Conservation (phyloP, 805 yeast genomes). For the Metschnikowia kunwiensis region DNA sequence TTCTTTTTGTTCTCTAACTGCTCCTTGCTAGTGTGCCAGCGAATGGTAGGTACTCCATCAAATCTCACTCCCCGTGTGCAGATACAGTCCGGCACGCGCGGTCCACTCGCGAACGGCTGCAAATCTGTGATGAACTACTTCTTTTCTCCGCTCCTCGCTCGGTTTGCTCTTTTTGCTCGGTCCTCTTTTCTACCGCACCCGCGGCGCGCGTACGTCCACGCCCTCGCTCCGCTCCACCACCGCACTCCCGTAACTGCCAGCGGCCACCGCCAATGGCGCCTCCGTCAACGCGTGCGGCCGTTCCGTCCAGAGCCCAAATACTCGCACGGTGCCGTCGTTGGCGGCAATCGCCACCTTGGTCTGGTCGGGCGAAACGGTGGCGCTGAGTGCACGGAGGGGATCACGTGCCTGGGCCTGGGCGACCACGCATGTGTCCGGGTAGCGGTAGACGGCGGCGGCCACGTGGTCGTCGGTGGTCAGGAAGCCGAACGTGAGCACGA, state of each 20-base stretch:
- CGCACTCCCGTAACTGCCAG: conserved; percentile 53
- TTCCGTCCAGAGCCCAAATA: conserved; percentile 65
- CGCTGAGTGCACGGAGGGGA: conserved; percentile 58
- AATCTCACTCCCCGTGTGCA: no score
- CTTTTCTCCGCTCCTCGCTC: no score
- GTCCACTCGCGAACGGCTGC: no score
- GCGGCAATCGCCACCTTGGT: conserved; percentile 67
- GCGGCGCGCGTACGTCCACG: conserved; percentile 22
- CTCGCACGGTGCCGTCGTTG: conserved; percentile 73
- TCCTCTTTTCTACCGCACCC: conserved; percentile 6
- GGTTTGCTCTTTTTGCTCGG: no score
- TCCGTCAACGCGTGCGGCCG: conserved; percentile 32
- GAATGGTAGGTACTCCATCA: no score
- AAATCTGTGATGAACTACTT: no score
- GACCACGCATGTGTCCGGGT: conserved; percentile 56
- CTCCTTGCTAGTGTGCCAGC: no score
- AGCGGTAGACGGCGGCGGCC: conserved; percentile 59
- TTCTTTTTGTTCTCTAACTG: no score
- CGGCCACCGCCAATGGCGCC: conserved; percentile 20
- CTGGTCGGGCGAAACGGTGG: conserved; percentile 64
- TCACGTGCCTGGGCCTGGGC: conserved; percentile 47
- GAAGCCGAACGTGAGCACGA: conserved; percentile 81
- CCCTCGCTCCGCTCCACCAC: conserved; percentile 61
- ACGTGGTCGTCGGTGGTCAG: conserved; percentile 41
- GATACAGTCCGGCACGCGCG: no score